These are phyloP conservation scores for Fusarium palustre DNA, from an alignment of 2,329 filamentous ascomycete species.

Conservation along the genomic window DNA sequence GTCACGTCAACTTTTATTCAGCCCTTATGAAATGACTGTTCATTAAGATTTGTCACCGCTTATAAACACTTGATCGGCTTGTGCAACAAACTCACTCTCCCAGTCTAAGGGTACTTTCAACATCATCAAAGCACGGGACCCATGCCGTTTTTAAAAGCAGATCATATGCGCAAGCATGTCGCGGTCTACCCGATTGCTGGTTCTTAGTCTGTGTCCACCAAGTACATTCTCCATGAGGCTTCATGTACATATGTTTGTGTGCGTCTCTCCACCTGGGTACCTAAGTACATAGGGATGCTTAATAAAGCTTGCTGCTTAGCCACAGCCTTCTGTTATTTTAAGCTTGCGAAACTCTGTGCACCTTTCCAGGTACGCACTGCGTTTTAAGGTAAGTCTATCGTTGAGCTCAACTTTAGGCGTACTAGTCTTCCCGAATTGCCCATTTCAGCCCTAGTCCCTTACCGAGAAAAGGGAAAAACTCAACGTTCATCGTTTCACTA, in stretches of 20 bases:
- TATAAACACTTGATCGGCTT: not conserved
- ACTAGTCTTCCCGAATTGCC: slow-evolving; percentile 20
- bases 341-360: not conserved
- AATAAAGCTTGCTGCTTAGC: not conserved
- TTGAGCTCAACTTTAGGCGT: slow-evolving; percentile 1
- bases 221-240: not conserved
- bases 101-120: not conserved
- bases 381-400: slow-evolving; percentile 5
- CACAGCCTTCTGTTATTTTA: not conserved
- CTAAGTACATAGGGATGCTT: not conserved
- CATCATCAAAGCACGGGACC: slow-evolving; percentile 13
- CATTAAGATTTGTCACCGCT: slow-evolving; percentile 3
- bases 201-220: not conserved
- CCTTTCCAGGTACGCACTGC: not conserved
- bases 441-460: slow-evolving; percentile 26
- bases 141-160: slow-evolving; percentile 30
- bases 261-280: not conserved
- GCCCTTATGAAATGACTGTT: not conserved
- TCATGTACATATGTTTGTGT: not conserved
- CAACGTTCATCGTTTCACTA: slow-evolving; percentile 34
- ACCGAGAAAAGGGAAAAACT: slow-evolving; percentile 1
- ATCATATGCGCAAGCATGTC: slow-evolving; percentile 34
- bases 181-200: slow-evolving; percentile 4
- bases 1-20: not conserved
- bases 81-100: slow-evolving; percentile 4